Base-by-base conservation (phyloP, 139 green algal genomes). In the Micromonas commoda region DNA sequence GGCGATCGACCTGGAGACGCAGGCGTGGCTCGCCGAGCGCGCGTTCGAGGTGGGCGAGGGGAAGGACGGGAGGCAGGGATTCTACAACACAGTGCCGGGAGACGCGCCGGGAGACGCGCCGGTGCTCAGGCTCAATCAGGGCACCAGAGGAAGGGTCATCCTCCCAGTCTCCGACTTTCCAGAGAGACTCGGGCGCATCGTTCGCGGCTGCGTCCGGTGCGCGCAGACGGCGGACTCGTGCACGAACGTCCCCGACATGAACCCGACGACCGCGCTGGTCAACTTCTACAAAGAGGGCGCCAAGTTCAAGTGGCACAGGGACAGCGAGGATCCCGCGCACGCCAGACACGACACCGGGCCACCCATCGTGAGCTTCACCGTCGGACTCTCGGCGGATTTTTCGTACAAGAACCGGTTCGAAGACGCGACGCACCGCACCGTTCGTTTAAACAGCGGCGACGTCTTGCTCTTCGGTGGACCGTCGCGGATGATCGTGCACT, bases 281-380 rank as follows among this genome's bases (percentile, higher is more conserved):
- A 76, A 76, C 21, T 76, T 76, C 16, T 76, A 76, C 34, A 76
- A 76, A 16, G 69, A 76, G 20, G 51, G 51, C n/a, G 69, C 69
- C 24, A 13, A 64, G n/a, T 76, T 76, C 34, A 76, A 76, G 34
- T 76, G 69, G 69, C 69, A 76, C 69, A 64, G 32, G 23, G 69
- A 76, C 34, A 64, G 32, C 51, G 69, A 76, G 26, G 69, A 76
- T 16, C 69, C 69, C 21, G 39, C 63, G 69, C 23, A 64, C 24
- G 34, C 32, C 3, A 3, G 19, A 13, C 23, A 24, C 3, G 6
- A 34, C 23, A 9, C 51, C 31, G 69, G 69, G 5, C 39, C 21
- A 16, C 39, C 69, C 34, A 76, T 76, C 69, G 69, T 76, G 32
- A 34, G 5, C 3, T 76, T 76, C 39, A 76, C 32, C 34, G 69